These are phyloP conservation scores for Eragrostis tef DNA, from an alignment of 202 grass and related monocot species.

Conservation along the genomic window DNA sequence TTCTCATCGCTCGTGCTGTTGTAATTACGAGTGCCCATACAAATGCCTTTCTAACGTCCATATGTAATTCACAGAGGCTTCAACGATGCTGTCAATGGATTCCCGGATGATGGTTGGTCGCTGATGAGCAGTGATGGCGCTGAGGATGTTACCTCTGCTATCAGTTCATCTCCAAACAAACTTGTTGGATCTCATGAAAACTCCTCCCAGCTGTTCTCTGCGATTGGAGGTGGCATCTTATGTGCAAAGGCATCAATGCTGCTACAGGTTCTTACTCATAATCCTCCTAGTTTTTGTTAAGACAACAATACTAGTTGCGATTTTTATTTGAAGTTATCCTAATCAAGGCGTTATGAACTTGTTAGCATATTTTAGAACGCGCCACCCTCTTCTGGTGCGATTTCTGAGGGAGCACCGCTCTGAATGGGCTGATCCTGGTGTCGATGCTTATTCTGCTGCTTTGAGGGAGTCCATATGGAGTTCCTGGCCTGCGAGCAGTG, in stretches of 20 bases:
- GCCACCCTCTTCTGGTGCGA: conserved; percentile 80
- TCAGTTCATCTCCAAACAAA: conserved; percentile 92
- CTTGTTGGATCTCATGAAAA: conserved; percentile 73
- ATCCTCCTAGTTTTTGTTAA: background rate
- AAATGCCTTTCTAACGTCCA: conserved; percentile 18
- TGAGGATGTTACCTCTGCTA: conserved; percentile 88
- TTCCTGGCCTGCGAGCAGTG: conserved; percentile 68
- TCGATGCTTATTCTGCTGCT: conserved; percentile 92
- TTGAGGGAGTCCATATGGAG: conserved; percentile 69
- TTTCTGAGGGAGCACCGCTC: conserved; percentile 97
- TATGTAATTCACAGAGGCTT: conserved; percentile 74
- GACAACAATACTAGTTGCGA: conserved; percentile 23
- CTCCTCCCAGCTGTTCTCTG: conserved; percentile 62
- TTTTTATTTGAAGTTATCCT: conserved; percentile 20
- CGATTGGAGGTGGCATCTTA: conserved; percentile 71
- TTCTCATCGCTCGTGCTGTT: background rate
- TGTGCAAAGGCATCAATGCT: conserved; percentile 99
- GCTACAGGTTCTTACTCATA: conserved; percentile 63
- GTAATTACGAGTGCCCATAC: background rate
- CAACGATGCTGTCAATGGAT: conserved; percentile 92
- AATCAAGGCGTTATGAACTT: background rate
- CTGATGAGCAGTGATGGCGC: conserved; percentile 78
- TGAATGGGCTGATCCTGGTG: conserved; percentile 86
- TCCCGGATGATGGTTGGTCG: conserved; percentile 90
- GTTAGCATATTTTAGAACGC: conserved; percentile 71